Percentiles rank a stretch among this genome's conserved stretches.
phyloP scores from a whole-genome alignment of 2,329 filamentous ascomycete genomes.

The Didymella glomerata region DNA sequence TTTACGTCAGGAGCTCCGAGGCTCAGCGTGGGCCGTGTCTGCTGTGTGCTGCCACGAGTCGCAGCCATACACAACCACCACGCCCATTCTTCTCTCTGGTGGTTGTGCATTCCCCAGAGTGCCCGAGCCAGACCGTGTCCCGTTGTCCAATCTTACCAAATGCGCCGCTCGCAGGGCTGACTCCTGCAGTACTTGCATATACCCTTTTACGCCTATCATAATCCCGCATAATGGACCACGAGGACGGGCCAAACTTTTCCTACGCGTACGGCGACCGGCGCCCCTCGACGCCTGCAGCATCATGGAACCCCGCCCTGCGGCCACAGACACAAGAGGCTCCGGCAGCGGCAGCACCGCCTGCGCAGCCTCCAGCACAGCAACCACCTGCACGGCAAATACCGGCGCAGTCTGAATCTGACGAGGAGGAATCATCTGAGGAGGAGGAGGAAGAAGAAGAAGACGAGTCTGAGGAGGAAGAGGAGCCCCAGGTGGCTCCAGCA shows the following conservation, averaged over 20 bases:
- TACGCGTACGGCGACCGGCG: slow-evolving; percentile 47
- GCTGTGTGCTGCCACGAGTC: not conserved
- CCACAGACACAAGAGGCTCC: slow-evolving; percentile 36
- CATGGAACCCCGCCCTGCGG: slow-evolving; percentile 66
- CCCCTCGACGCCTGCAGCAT: slow-evolving; percentile 38
- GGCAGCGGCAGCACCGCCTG: slow-evolving; percentile 1
- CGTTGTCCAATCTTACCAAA: not conserved
- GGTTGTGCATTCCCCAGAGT: not conserved
- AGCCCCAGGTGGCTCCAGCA: slow-evolving; percentile 14
- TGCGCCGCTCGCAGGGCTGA: slow-evolving; percentile 33
- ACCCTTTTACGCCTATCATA: slow-evolving; percentile 39
- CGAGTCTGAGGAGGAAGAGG: slow-evolving; percentile 18
- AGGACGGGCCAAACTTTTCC: slow-evolving; percentile 52
- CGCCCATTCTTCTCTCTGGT: not conserved
- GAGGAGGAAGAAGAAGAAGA: slow-evolving; percentile 14
- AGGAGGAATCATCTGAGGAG: slow-evolving; percentile 20
- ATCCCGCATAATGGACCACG: slow-evolving; percentile 46
- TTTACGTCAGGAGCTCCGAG: not conserved
- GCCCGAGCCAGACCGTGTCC: not conserved
- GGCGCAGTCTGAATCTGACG: slow-evolving; percentile 27
- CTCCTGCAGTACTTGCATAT: slow-evolving; percentile 46
- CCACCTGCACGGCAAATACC: slow-evolving; percentile 15
- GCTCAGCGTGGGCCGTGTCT: not conserved
- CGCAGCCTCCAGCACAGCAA: slow-evolving; percentile 21
- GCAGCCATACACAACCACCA: not conserved